These are phyloP conservation scores for Neofusicoccum laricinum DNA, from an alignment of 2,329 filamentous ascomycete genomes.

Conservation along the genomic window DNA sequence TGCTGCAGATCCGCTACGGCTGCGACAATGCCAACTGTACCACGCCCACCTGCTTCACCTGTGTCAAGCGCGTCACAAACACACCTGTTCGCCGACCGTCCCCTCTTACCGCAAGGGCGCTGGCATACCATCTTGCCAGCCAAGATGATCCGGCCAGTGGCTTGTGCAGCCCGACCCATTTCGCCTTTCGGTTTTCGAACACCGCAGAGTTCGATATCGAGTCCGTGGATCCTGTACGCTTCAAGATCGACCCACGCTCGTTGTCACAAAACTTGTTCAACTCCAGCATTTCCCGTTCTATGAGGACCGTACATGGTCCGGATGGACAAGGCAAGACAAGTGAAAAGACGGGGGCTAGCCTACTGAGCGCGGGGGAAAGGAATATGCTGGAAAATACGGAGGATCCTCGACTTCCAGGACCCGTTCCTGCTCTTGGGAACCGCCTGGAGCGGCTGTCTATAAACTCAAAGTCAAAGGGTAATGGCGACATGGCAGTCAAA, in stretches of 20 bases:
- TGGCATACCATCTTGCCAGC: constrained; percentile 77
- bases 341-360: not conserved
- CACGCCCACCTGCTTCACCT: constrained; percentile 78
- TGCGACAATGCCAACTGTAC: constrained; percentile 68
- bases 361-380: not conserved
- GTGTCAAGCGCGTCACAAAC: constrained; percentile 64
- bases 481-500: not conserved
- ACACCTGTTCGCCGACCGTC: constrained; percentile 76
- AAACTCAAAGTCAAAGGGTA: not conserved
- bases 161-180: constrained; percentile 54
- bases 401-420: not conserved
- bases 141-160: constrained; percentile 71
- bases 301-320: not conserved
- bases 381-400: not conserved
- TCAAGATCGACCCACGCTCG: constrained; percentile 52
- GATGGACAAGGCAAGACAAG: not conserved
- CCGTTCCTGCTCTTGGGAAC: not conserved
- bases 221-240: not conserved
- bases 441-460: not conserved
- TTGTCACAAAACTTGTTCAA: constrained; percentile 59
- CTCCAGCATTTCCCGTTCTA: constrained; percentile 20
- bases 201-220: constrained; percentile 23
- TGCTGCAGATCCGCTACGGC: constrained; percentile 77
- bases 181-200: not conserved
- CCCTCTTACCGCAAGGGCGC: constrained; percentile 73